phyloP scores from a whole-genome alignment of 257 asterid species.

The Anisodus acutangulus region DNA sequence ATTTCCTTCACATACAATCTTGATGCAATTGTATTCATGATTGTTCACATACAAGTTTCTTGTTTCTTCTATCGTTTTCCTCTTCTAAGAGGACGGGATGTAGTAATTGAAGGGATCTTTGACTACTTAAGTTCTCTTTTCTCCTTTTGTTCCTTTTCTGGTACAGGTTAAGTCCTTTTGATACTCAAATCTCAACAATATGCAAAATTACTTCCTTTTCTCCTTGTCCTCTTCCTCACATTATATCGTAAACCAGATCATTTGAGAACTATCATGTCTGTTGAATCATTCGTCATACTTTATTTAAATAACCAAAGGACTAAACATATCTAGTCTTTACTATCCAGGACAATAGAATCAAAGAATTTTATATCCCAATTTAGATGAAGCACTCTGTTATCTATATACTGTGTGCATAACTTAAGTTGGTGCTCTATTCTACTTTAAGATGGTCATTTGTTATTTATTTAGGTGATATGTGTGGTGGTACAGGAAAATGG shows the following conservation, averaged over 20 bases:
- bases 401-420: background rate
- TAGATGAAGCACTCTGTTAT: background rate
- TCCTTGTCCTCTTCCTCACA: background rate
- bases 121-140: background rate
- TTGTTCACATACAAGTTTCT: background rate
- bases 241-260: background rate
- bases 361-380: background rate
- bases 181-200: background rate
- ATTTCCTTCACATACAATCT: background rate
- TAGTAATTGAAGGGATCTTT: background rate
- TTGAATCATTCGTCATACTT: background rate
- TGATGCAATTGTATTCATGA: background rate
- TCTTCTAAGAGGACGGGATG: background rate
- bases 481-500: constrained; percentile 99
- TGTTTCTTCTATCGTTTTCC: background rate
- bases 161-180: too few relatives aligned
- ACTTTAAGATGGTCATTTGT: constrained; percentile 48
- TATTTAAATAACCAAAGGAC: background rate
- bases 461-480: constrained; percentile 94
- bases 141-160: too few relatives aligned
- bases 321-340: background rate
- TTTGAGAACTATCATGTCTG: background rate
- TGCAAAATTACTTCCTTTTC: background rate
- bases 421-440: constrained; percentile 19
- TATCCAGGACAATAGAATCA: background rate